Conservation (phyloP, 1,139 yeast species). For the Nakaseomyces kungkrabaensis region DNA sequence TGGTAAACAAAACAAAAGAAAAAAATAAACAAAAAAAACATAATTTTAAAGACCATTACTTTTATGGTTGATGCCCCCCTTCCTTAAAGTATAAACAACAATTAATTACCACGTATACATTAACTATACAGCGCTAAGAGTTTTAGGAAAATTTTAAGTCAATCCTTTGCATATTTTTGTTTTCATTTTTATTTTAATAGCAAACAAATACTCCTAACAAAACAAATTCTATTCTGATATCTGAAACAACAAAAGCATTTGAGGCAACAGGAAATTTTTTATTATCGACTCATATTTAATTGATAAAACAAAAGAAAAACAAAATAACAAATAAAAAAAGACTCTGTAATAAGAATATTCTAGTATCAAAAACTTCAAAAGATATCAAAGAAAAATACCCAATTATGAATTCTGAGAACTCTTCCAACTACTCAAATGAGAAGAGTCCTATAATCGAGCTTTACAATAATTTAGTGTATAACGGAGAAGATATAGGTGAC, state of each 20-base stretch:
- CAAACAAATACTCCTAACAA: too few relatives aligned
- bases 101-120: not conserved
- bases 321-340: not conserved
- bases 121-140: too few relatives aligned
- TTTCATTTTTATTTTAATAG: too few relatives aligned
- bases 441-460: not conserved
- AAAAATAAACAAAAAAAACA: not conserved
- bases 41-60: not conserved
- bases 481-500: constrained; percentile 6
- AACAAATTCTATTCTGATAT: too few relatives aligned
- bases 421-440: constrained; percentile 1
- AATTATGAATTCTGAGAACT: not conserved
- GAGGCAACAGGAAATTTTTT: too few relatives aligned
- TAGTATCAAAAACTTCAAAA: not conserved
- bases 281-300: too few relatives aligned
- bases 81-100: not conserved
- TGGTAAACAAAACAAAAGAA: not conserved
- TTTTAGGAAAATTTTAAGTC: too few relatives aligned
- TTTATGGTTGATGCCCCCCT: too few relatives aligned
- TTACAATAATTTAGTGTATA: not conserved
- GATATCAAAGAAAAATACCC: not conserved
- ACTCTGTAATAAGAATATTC: too few relatives aligned
- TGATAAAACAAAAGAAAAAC: not conserved
- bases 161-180: too few relatives aligned
- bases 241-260: too few relatives aligned